Conservation (phyloP, 2,329 filamentous ascomycete species). For the Diplocarpon mali region DNA sequence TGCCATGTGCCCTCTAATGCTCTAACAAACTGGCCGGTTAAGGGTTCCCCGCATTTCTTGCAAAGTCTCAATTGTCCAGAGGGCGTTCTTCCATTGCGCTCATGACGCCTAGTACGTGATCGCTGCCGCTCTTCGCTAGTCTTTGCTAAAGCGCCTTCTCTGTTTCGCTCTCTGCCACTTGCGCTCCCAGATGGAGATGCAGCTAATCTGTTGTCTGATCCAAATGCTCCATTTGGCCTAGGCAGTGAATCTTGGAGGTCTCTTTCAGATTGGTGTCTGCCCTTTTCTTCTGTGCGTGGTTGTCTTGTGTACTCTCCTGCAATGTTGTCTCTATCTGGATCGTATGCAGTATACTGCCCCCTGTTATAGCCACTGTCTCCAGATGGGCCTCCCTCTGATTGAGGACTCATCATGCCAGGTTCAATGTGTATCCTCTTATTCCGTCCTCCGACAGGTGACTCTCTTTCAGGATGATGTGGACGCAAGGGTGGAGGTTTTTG, state of each 20-base stretch:
- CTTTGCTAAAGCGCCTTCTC: conserved; percentile 14
- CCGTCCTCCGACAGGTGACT: too few relatives aligned
- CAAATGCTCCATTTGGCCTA: conserved; percentile 22
- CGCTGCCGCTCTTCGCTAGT: conserved; percentile 45
- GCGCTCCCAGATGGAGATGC: conserved; percentile 21
- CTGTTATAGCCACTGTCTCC: conserved; percentile 18
- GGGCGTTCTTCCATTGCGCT: conserved; percentile 37
- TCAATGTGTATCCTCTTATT: neutral
- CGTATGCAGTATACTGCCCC: conserved; percentile 8
- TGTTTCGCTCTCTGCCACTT: conserved; percentile 21
- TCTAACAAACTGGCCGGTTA: conserved; percentile 93
- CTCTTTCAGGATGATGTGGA: too few relatives aligned
- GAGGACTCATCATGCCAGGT: conserved; percentile 26
- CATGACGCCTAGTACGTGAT: conserved; percentile 35
- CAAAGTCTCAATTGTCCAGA: conserved; percentile 56
- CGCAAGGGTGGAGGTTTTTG: neutral
- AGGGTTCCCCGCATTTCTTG: conserved; percentile 77
- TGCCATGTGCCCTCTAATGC: conserved; percentile 91
- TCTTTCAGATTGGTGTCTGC: conserved; percentile 18
- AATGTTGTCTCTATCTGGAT: conserved; percentile 4
- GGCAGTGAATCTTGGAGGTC: conserved; percentile 18
- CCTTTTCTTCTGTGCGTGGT: conserved; percentile 11
- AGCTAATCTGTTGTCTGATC: conserved; percentile 19
- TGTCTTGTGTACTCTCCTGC: conserved; percentile 1
- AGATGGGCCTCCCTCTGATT: conserved; percentile 28